These are phyloP conservation scores for Cryptococcus maquisensis DNA, from an alignment of 1,284 basidiomycete species.

Conservation along the genomic window DNA sequence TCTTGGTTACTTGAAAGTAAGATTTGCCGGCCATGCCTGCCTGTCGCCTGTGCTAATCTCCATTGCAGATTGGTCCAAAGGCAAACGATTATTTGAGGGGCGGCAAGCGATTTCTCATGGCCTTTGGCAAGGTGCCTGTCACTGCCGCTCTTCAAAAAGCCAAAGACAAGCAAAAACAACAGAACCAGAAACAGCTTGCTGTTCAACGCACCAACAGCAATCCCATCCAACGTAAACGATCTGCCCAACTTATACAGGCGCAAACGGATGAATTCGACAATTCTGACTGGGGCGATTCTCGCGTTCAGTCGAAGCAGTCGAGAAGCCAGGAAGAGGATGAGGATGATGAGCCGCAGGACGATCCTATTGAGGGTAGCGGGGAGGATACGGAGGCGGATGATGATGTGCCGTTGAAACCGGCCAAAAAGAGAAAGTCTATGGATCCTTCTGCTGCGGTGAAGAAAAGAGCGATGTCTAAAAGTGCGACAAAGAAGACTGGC, in stretches of 20 bases:
- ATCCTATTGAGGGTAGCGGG: constrained; percentile 13
- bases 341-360: constrained; percentile 5
- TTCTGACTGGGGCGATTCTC: constrained; percentile 34
- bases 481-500: constrained; percentile 3
- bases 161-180: constrained; percentile 2
- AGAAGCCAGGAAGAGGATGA: constrained; percentile 27
- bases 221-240: constrained; percentile 29
- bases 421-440: neutral
- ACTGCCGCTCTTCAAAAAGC: constrained; percentile 10
- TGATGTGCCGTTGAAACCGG: constrained; percentile 48
- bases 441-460: constrained; percentile 8
- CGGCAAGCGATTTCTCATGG: constrained; percentile 27
- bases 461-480: constrained; percentile 1
- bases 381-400: constrained; percentile 47
- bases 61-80: constrained; percentile 29
- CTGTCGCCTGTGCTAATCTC: neutral
- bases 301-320: no score
- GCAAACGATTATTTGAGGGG: constrained; percentile 25
- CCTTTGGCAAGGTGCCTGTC: constrained; percentile 24
- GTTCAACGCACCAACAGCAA: constrained; percentile 4
- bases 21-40: constrained; percentile 4
- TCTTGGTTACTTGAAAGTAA: constrained; percentile 45
- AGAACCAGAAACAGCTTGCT: neutral
- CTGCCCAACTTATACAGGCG: constrained; percentile 25
- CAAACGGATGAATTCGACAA: constrained; percentile 36